A percentile compares a stretch with the other conserved stretches of the same genome.
Evolutionary conservation across 345 rosid species (phyloP).

Genomic region (Dimocarpus longan): DNA sequence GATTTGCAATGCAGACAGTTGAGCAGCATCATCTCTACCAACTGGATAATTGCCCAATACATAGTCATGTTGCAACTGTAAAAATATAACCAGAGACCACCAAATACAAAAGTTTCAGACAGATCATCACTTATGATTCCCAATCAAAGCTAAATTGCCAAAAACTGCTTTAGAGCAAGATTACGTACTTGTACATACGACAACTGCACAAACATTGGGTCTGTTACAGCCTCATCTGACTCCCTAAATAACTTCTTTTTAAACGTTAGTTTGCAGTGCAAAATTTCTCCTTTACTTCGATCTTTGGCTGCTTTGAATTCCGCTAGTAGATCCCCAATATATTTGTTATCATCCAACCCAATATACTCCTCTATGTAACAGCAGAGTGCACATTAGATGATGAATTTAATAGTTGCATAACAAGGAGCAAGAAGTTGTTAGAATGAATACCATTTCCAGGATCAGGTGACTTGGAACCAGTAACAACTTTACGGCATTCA

Average conservation of each 20-base stretch:
- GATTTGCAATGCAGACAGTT: conserved; percentile 92
- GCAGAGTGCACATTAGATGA: conserved; percentile 29
- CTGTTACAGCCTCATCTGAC: conserved; percentile 94
- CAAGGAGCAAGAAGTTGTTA: conserved; percentile 17
- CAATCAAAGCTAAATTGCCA: conserved; percentile 2
- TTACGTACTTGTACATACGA: conserved; percentile 91
- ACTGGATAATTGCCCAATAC: conserved; percentile 96
- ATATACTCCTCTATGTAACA: conserved; percentile 79
- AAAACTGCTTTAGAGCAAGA: conserved; percentile 11
- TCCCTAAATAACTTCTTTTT: conserved; percentile 94
- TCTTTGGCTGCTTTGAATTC: conserved; percentile 95
- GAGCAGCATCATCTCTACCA: conserved; percentile 99
- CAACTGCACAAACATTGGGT: conserved; percentile 93
- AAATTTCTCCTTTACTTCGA: conserved; percentile 92
- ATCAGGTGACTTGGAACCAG: conserved; percentile 89
- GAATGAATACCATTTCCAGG: conserved; percentile 72
- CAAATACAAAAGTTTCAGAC: conserved; percentile 12
- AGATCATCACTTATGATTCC: background rate
- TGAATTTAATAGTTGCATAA: conserved; percentile 6
- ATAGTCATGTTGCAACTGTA: conserved; percentile 97
- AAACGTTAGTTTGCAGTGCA: conserved; percentile 87
- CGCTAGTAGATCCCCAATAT: conserved; percentile 87
- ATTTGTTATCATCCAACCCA: conserved; percentile 96
- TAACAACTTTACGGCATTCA: conserved; percentile 94
- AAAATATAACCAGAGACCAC: conserved; percentile 30